Conservation (phyloP, 2,329 filamentous ascomycete genomes). For the Neofusicoccum ribis region DNA sequence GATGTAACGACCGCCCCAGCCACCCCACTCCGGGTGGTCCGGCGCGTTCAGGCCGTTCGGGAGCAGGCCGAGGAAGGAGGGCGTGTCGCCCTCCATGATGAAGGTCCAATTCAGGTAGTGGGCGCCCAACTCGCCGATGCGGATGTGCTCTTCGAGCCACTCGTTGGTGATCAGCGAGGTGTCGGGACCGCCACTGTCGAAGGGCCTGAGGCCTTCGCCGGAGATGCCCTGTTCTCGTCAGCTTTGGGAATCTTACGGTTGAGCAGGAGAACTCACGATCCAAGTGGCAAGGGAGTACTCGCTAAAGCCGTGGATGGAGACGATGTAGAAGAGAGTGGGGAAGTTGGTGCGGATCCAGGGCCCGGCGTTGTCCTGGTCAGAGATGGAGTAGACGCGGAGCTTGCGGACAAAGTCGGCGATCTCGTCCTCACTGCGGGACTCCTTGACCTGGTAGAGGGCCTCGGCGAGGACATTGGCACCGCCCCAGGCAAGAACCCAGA, state of each 20-base stretch:
- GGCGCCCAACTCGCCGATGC: conserved; percentile 45
- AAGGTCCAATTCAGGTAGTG: conserved; percentile 48
- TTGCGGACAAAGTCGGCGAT: conserved; percentile 41
- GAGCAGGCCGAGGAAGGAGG: conserved; percentile 43
- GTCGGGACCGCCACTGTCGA: conserved; percentile 46
- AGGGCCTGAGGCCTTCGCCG: conserved; percentile 37
- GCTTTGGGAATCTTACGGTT: no score
- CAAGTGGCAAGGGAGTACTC: conserved; percentile 51
- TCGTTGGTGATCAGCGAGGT: conserved; percentile 43
- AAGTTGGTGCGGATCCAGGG: conserved; percentile 50
- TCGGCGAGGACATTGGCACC: conserved; percentile 55
- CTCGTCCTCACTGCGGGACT: conserved; percentile 30
- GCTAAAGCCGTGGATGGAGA: conserved; percentile 51
- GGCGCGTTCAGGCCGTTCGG: conserved; percentile 44
- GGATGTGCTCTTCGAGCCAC: conserved; percentile 51
- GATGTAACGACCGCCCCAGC: conserved; percentile 46
- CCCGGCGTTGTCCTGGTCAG: conserved; percentile 55
- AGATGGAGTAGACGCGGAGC: conserved; percentile 55
- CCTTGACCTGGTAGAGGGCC: conserved; percentile 44
- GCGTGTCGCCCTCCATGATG: conserved; percentile 51
- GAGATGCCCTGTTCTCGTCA: conserved; percentile 8
- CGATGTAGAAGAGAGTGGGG: conserved; percentile 53
- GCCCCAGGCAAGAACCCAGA: conserved; percentile 55
- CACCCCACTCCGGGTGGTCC: conserved; percentile 43
- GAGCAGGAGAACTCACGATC: conserved; percentile 31